Base-by-base conservation (phyloP, 805 yeast species). In the Metschnikowia gruessii region DNA sequence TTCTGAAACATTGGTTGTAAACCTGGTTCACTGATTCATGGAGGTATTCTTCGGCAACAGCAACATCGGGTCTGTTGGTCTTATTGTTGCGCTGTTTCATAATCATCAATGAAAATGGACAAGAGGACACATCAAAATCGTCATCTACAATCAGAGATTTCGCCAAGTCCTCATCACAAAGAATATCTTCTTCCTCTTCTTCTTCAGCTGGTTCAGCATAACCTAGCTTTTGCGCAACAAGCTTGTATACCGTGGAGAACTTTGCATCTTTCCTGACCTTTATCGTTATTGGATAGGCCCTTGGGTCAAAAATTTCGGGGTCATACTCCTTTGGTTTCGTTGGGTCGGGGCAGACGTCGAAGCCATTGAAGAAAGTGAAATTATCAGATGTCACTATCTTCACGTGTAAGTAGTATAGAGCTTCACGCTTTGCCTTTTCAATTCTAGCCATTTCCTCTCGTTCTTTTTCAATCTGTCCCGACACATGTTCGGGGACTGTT, bases 311-410 rank as follows among this genome's bases (percentile, higher is more conserved):
- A n/a, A 79, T 61, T 1, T 72, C 77, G 26, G 78, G 75, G 39
- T 77, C 77, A 53, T 69, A 82, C 37, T 71, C 70, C 37, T 70
- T 69, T 10, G 55, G 57, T 42, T 60, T 61, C 0, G 71, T 63
- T 12, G 78, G 76, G 70, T 87, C 87, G 3, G 88, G 83, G 11
- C 83, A 87, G 13, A 85, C 60, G 62, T 90, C 97, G 59, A 87
- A 83, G 0, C 95, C 95, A 57, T 80, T 74, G 58, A 79, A 83
- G 44, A 77, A 68, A 46, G 69, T 66, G 56, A 87, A 84, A 35
- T 81, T 77, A 1, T 70, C 61, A 33, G 70, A 61, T 0, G 86
- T 75, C 48, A 79, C 80, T 26, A 88, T 65, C 43, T 79, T 76
- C 42, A 87, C 75, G 42, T 75, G 76, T 33, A 64, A 63, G 48